Conservation (phyloP, 768 basidiomycete species). For the Pisolithus orientalis region DNA sequence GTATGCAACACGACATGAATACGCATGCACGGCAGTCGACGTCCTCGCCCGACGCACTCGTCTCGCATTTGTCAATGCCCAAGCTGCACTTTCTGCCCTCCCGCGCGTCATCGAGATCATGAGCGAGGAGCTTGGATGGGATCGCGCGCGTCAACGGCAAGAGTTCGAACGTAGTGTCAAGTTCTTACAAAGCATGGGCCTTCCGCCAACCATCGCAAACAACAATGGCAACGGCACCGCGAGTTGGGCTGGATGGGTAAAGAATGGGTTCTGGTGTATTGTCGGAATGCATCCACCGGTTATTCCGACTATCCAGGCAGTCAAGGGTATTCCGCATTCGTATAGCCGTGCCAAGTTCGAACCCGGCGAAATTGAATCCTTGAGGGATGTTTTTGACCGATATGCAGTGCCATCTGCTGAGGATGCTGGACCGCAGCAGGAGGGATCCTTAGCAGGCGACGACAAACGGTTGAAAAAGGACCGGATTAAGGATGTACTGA, state of each 20-base stretch:
- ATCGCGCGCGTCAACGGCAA: constrained; percentile 42
- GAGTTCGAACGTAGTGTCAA: constrained; percentile 55
- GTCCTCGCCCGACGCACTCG: constrained; percentile 89
- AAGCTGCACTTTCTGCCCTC: constrained; percentile 76
- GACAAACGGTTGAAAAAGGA: constrained; percentile 31
- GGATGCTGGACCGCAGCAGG: constrained; percentile 11
- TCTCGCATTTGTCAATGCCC: constrained; percentile 90
- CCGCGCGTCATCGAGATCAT: constrained; percentile 90
- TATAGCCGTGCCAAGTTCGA: constrained; percentile 52
- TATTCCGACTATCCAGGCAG: not conserved
- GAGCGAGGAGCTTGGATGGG: constrained; percentile 82
- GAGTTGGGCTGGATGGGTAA: constrained; percentile 15
- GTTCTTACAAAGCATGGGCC: constrained; percentile 84
- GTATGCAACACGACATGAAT: constrained; percentile 86
- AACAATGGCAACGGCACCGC: constrained; percentile 20
- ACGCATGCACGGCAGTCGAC: constrained; percentile 87
- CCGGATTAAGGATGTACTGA: constrained; percentile 38
- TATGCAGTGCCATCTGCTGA: not conserved
- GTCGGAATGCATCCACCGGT: constrained; percentile 16
- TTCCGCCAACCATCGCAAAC: constrained; percentile 45
- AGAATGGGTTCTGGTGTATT: constrained; percentile 8
- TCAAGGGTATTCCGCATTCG: constrained; percentile 15
- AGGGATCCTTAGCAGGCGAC: not conserved
- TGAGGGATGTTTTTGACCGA: constrained; percentile 32
- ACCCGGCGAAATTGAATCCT: constrained; percentile 40